phyloP scores from a whole-genome alignment of 2,329 filamentous ascomycete species.

The Gliomastix tumulicola region DNA sequence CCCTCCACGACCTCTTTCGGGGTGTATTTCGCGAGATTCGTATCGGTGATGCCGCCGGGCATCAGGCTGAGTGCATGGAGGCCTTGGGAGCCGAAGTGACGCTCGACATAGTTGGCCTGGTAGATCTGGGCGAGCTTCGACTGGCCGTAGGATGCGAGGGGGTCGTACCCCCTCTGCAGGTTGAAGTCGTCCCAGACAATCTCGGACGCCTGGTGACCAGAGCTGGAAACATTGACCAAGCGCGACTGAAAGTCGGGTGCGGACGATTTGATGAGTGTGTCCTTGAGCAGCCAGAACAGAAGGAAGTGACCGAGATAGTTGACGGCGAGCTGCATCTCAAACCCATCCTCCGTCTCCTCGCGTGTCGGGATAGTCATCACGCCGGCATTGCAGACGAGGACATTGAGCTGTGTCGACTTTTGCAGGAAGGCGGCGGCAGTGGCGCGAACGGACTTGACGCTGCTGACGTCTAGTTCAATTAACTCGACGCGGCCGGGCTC shows the following conservation, averaged over 20 bases:
- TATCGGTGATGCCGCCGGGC: constrained; percentile 5
- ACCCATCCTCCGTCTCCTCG: constrained; percentile 9
- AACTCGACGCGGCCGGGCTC: constrained; percentile 8
- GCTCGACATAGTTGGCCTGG: constrained; percentile 39
- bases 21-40: constrained; percentile 10
- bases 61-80: constrained; percentile 1
- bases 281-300: constrained; percentile 38
- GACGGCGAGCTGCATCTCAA: constrained; percentile 36
- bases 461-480: constrained; percentile 26
- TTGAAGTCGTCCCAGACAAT: constrained; percentile 30
- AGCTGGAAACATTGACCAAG: constrained; percentile 34
- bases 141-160: constrained; percentile 31
- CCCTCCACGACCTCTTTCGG: background rate
- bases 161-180: constrained; percentile 16
- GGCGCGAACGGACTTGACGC: constrained; percentile 18
- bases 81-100: constrained; percentile 9
- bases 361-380: constrained; percentile 11
- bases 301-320: constrained; percentile 49
- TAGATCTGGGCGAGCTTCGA: constrained; percentile 41
- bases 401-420: constrained; percentile 8
- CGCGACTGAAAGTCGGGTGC: constrained; percentile 31
- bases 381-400: constrained; percentile 12
- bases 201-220: constrained; percentile 25
- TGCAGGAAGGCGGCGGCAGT: constrained; percentile 10
- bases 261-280: constrained; percentile 26